Conservation (phyloP, 257 asterid species). For the Solanum microdontum region DNA sequence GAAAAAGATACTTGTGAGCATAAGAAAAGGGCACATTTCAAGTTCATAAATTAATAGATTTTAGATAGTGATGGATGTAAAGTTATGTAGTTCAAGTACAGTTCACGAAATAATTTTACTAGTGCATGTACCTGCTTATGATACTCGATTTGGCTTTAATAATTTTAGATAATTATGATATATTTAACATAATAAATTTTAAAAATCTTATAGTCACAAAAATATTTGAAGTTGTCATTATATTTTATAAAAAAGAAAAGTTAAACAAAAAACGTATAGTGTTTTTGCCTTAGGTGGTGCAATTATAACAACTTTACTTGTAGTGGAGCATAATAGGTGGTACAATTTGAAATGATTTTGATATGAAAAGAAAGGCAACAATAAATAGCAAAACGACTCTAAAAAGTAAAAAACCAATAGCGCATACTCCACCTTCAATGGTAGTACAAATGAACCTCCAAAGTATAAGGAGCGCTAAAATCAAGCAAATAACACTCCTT, state of each 20-base stretch:
- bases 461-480: background rate
- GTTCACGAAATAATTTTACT: background rate
- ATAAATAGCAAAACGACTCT: background rate
- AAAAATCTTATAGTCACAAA: background rate
- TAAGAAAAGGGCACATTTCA: background rate
- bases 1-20: background rate
- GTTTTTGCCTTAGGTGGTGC: background rate
- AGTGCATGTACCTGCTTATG: background rate
- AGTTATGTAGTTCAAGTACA: background rate
- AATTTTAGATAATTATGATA: background rate
- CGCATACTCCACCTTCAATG: background rate
- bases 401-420: background rate
- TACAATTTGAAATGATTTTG: background rate
- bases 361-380: background rate
- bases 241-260: too few species aligned
- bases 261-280: background rate
- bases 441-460: background rate
- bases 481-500: background rate
- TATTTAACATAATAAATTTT: background rate
- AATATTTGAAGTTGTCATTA: background rate
- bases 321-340: background rate
- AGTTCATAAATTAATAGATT: background rate
- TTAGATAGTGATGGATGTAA: background rate
- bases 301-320: background rate
- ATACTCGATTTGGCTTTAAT: background rate